Conservation (phyloP, 1,284 basidiomycete species). For the Naganishia liquefaciens region DNA sequence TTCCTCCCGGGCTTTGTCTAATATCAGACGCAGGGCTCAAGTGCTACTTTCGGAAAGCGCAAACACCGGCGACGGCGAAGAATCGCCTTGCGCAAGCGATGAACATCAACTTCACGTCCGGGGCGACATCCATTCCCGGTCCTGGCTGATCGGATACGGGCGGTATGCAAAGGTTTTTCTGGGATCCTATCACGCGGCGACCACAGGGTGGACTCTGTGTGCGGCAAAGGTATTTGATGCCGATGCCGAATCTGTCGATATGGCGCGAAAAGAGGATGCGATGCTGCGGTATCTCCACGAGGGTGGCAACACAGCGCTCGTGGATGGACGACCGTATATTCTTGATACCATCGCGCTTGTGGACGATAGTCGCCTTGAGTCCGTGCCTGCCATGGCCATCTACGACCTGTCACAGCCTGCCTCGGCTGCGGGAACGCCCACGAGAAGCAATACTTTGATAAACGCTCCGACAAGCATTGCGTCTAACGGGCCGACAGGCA, state of each 20-base stretch:
- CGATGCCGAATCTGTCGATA: conserved; percentile 16
- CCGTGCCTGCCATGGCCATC: neutral
- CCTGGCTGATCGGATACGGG: conserved; percentile 26
- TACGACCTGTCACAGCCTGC: neutral
- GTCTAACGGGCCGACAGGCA: neutral
- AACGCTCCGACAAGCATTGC: neutral
- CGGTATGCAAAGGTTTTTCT: conserved; percentile 27
- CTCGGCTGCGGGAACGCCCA: neutral
- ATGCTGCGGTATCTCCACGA: conserved; percentile 3
- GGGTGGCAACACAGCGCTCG: neutral
- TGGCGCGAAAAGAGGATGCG: conserved; percentile 16
- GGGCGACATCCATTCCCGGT: conserved; percentile 6
- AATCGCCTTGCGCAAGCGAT: too few relatives aligned
- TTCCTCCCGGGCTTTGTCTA: conserved; percentile 1
- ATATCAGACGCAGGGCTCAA: conserved; percentile 4
- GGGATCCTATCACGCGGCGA: conserved; percentile 4
- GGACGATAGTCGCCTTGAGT: neutral
- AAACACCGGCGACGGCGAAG: neutral
- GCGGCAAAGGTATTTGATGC: conserved; percentile 25
- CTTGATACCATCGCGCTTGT: conserved; percentile 2
- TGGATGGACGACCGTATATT: conserved; percentile 6
- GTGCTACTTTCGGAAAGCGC: neutral
- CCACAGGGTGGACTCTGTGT: conserved; percentile 28
- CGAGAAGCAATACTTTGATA: neutral
- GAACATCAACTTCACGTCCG: neutral